A percentile compares a stretch with the other conserved stretches of the same genome.
Conservation (phyloP, 2,329 filamentous ascomycete species). For the Metarhizium robertsii region DNA sequence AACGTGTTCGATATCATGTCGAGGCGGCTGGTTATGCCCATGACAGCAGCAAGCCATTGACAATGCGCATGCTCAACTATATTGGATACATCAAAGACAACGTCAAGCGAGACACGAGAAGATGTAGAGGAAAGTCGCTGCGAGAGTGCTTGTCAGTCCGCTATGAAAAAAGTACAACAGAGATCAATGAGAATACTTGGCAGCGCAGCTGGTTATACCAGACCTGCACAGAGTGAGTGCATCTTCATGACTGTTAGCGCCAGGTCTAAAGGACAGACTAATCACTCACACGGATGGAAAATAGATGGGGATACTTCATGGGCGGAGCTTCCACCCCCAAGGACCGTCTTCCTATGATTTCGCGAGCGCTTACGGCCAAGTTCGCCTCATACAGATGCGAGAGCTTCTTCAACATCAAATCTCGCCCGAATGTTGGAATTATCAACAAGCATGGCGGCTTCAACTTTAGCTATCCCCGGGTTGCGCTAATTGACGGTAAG, state of each 20-base stretch:
- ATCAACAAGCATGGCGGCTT: constrained; percentile 74
- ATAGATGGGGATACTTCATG: constrained; percentile 68
- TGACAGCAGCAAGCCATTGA: constrained; percentile 26
- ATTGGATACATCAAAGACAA: constrained; percentile 32
- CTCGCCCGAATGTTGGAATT: constrained; percentile 49
- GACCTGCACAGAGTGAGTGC: constrained; percentile 42
- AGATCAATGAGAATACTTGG: constrained; percentile 10
- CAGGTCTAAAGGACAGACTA: too few species aligned
- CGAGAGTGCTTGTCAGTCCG: constrained; percentile 22
- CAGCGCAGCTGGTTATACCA: constrained; percentile 41
- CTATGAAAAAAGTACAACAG: constrained; percentile 11
- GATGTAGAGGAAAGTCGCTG: constrained; percentile 14
- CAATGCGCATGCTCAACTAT: constrained; percentile 40
- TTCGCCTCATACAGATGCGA: constrained; percentile 55
- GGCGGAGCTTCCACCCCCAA: constrained; percentile 61
- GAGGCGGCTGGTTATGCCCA: constrained; percentile 28
- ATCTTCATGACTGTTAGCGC: not conserved
- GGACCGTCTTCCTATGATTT: constrained; percentile 58
- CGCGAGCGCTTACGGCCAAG: constrained; percentile 56
- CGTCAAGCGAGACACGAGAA: constrained; percentile 15
- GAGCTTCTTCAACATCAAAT: constrained; percentile 59
- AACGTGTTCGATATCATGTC: constrained; percentile 30
- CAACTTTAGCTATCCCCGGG: constrained; percentile 61
- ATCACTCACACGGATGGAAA: constrained; percentile 1
- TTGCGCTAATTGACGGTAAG: constrained; percentile 69